These are phyloP conservation scores for Karstenula rhodostoma DNA, from an alignment of 2,329 filamentous ascomycete species.

Conservation along the genomic window DNA sequence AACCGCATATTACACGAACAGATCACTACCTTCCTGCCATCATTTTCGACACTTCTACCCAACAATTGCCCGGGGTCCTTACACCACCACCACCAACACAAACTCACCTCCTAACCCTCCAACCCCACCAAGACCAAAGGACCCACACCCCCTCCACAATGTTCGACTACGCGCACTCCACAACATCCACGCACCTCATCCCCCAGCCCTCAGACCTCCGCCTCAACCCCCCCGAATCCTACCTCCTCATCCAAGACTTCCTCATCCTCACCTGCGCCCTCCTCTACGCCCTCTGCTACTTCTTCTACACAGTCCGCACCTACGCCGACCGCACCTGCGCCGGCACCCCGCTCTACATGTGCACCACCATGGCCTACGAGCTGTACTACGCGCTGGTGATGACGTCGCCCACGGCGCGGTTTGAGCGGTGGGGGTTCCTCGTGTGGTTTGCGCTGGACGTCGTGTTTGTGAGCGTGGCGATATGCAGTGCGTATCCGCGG, in stretches of 20 bases:
- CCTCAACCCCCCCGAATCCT: constrained; percentile 49
- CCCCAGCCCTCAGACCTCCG: constrained; percentile 60
- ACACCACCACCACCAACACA: background rate
- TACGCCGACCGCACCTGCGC: constrained; percentile 46
- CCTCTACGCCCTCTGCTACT: constrained; percentile 52
- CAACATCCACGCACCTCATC: constrained; percentile 58
- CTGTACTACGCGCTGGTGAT: constrained; percentile 51
- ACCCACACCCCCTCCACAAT: constrained; percentile 21
- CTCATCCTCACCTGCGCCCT: constrained; percentile 52
- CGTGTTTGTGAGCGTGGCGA: constrained; percentile 44
- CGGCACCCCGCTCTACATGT: constrained; percentile 42
- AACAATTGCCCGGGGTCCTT: background rate
- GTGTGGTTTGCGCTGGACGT: constrained; percentile 51
- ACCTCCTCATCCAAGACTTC: constrained; percentile 53
- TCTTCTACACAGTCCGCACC: constrained; percentile 51
- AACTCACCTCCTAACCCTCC: background rate
- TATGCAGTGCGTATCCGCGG: constrained; percentile 39
- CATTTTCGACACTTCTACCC: background rate
- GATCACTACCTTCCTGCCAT: background rate
- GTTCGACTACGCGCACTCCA: constrained; percentile 42
- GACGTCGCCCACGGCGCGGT: constrained; percentile 31
- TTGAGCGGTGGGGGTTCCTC: constrained; percentile 48
- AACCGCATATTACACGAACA: background rate
- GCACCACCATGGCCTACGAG: constrained; percentile 50
- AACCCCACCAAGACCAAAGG: background rate